A percentile compares a stretch with the other conserved stretches of the same genome.
Conservation (phyloP, 139 green algal species). For the Chlamydomonas sp. region DNA sequence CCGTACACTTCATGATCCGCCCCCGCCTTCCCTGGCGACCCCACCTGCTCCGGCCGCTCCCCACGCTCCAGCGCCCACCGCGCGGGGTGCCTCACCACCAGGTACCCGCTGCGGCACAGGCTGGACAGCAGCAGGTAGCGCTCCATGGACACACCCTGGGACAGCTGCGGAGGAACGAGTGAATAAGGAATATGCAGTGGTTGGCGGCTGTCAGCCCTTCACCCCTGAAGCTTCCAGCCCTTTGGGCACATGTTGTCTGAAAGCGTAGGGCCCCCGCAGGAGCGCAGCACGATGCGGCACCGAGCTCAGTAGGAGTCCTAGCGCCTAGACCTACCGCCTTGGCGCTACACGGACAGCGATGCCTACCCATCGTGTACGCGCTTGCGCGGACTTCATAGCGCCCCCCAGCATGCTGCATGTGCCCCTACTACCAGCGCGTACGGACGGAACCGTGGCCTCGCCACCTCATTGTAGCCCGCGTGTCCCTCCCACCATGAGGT, state of each 20-base stretch:
- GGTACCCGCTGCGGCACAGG: constrained; percentile 50
- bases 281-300: not conserved
- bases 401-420: not conserved
- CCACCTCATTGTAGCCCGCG: not conserved
- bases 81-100: constrained; percentile 54
- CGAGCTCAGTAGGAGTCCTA: not conserved
- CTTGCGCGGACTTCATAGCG: not conserved
- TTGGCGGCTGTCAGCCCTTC: not conserved
- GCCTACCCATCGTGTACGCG: not conserved
- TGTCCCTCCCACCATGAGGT: constrained; percentile 44
- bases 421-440: not conserved
- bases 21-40: not conserved
- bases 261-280: not conserved
- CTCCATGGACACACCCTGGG: constrained; percentile 48
- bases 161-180: constrained; percentile 11
- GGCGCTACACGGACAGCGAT: not conserved
- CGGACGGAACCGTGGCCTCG: not conserved
- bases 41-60: constrained; percentile 26
- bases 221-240: not conserved
- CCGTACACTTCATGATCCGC: not conserved
- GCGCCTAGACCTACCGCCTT: not conserved
- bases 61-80: constrained; percentile 42
- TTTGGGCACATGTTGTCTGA: not conserved
- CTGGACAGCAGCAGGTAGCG: constrained; percentile 48
- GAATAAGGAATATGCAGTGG: not conserved